These are phyloP conservation scores for Mucor plumbeus DNA, from an alignment of 371 early-diverging fungal genomes.

Conservation along the genomic window DNA sequence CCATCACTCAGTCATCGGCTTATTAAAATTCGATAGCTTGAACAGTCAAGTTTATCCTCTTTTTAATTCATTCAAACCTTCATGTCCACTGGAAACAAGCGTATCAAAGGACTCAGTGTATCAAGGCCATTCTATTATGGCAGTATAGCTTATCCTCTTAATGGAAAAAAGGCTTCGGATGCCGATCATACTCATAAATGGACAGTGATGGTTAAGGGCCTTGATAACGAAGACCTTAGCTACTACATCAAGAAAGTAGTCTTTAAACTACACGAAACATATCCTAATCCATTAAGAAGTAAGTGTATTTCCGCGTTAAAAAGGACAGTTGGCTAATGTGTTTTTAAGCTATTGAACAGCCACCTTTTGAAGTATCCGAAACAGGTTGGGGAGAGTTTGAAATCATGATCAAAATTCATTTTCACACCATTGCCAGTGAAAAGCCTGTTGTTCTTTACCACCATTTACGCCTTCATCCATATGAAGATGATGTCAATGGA, in stretches of 20 bases:
- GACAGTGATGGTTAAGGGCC: slow-evolving; percentile 88
- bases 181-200: slow-evolving; percentile 85
- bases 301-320: slow-evolving; percentile 21
- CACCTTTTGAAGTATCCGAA: slow-evolving; percentile 93
- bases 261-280: slow-evolving; percentile 97
- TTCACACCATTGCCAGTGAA: slow-evolving; percentile 77
- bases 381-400: slow-evolving; percentile 99
- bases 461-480: slow-evolving; percentile 82
- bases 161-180: slow-evolving; percentile 66
- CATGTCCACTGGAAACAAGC: slow-evolving; percentile 51
- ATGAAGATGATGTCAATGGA: slow-evolving; percentile 69
- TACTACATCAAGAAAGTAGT: slow-evolving; percentile 88
- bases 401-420: slow-evolving; percentile 89
- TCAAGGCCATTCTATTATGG: slow-evolving; percentile 80
- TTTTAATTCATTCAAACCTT: not conserved
- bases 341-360: slow-evolving; percentile 69
- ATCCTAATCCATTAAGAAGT: slow-evolving; percentile 84
- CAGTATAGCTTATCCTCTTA: slow-evolving; percentile 71
- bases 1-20: not conserved
- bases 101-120: slow-evolving; percentile 70
- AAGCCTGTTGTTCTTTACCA: slow-evolving; percentile 86
- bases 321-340: not conserved
- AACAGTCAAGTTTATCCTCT: not conserved
- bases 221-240: slow-evolving; percentile 86
- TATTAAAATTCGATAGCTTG: not conserved